Conservation (phyloP, 2,329 filamentous ascomycete genomes). For the Stachybotrys elegans region DNA sequence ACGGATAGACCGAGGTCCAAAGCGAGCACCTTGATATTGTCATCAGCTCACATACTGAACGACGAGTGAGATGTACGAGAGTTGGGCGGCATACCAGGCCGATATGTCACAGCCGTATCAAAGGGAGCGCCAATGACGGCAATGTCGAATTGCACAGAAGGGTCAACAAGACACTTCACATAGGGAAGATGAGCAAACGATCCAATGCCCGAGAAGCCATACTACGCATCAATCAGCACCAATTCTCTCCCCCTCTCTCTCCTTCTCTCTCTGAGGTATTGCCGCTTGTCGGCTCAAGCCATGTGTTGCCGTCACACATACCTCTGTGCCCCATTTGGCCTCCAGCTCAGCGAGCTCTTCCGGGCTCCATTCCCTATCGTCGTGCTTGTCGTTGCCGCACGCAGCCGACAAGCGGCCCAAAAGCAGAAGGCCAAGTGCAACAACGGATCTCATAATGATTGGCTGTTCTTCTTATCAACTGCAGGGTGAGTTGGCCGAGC, state of each 20-base stretch:
- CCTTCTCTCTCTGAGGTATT: too few relatives aligned
- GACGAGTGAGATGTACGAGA: neutral
- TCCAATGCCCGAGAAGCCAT: conserved; percentile 64
- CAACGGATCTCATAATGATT: too few relatives aligned
- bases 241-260: too few relatives aligned
- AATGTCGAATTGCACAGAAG: conserved; percentile 47
- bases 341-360: conserved; percentile 49
- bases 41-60: neutral
- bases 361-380: conserved; percentile 40
- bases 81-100: conserved; percentile 10
- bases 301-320: conserved; percentile 25
- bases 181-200: conserved; percentile 69
- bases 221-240: too few relatives aligned
- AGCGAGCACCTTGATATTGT: conserved; percentile 56
- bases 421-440: conserved; percentile 20
- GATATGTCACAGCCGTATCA: conserved; percentile 14
- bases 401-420: conserved; percentile 18
- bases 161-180: conserved; percentile 63
- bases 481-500: too few relatives aligned
- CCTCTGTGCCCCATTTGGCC: conserved; percentile 53
- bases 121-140: conserved; percentile 22
- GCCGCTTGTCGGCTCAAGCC: too few relatives aligned
- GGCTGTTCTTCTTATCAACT: too few relatives aligned
- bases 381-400: conserved; percentile 23
- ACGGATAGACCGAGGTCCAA: conserved; percentile 83